Percentiles rank a stretch among this genome's conserved stretches.
Evolutionary conservation across 2,329 filamentous ascomycete species (phyloP).

Genomic region (Stemphylium lycopersici): DNA sequence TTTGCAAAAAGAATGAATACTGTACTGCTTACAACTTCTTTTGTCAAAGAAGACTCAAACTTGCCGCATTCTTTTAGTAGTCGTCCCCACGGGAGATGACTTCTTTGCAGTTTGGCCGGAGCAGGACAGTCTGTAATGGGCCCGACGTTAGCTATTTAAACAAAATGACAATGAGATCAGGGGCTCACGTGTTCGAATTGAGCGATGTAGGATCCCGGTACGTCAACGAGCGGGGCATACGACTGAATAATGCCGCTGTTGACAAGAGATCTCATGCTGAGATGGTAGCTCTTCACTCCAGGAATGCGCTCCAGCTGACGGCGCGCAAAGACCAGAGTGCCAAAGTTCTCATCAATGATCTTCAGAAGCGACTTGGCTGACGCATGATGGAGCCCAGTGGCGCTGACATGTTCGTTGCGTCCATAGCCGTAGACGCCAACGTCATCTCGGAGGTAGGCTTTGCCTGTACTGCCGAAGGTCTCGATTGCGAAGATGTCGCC

Average conservation of each 20-base stretch:
- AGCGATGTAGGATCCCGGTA: conserved; percentile 90
- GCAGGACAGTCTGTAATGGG: conserved; percentile 37
- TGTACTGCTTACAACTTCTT: too few relatives aligned
- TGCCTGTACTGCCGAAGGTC: conserved; percentile 92
- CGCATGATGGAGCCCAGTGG: conserved; percentile 73
- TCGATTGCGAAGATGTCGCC: conserved; percentile 94
- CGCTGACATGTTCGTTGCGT: conserved; percentile 69
- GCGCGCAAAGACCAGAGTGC: conserved; percentile 85
- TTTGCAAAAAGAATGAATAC: too few relatives aligned
- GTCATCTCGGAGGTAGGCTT: conserved; percentile 82
- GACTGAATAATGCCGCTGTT: conserved; percentile 81
- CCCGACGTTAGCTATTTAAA: background rate
- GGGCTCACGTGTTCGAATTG: conserved; percentile 89
- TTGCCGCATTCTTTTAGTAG: conserved; percentile 60
- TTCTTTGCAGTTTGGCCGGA: conserved; percentile 69
- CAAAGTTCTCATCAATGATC: conserved; percentile 94
- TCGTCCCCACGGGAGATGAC: conserved; percentile 85
- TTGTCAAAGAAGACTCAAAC: too few relatives aligned
- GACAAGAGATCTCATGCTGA: conserved; percentile 87
- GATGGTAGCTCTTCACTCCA: conserved; percentile 87
- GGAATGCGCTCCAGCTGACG: conserved; percentile 81
- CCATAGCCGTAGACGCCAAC: conserved; percentile 69
- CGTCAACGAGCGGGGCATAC: conserved; percentile 86
- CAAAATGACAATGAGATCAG: background rate
- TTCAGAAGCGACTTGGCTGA: conserved; percentile 84